Evolutionary conservation across 1,284 basidiomycete genomes (phyloP), one percentile per base, ranked within the genome.

Genomic region (Coniferiporia sulphurascens): DNA sequence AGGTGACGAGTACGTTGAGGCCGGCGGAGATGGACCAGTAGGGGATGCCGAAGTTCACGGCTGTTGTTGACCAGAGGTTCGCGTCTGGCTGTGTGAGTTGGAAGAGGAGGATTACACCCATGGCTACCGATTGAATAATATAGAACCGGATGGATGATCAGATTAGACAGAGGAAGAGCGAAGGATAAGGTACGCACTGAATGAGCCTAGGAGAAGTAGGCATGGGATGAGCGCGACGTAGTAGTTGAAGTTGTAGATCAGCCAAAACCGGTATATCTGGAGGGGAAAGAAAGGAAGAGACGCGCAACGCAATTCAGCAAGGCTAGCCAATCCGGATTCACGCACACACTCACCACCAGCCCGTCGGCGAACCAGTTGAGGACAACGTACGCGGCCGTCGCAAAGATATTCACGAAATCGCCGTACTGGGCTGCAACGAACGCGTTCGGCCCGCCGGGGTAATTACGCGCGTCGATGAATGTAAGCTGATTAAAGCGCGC

Each of bases 1-100:
- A 48, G 7, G 68, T 69, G 44, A 68, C 48, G 45, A 68, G 56
- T 38, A 69, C 55, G 61, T 67, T 69, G 32, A 66, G 56, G 1
- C 59, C 55, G 22, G 66, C 56, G 3, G 68, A 68, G n/a, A 67
- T 64, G 17, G 63, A 60, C 59, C 62, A 64, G 52, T 65, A 69
- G 4, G 67, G 57, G 21, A 68, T 55, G 5, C 60, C 65, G 51
- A 65, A 60, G 51, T 63, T 57, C 35, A 64, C 19, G 15, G 60
- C 63, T 27, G 56, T 65, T 13, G 45, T 59, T 5, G 65, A 58
- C 63, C 63, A 67, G 3, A 66, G 43, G 21, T 63, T 63, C 19
- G 58, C 45, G 8, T 43, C 43, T 3, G 61, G 63, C 38, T 59
- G 58, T 3, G 54, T 63, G n/a, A 61, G 45, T 48, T 63, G 56